Conservation (phyloP, 495 filamentous ascomycete species). For the Annulohypoxylon bovei region DNA sequence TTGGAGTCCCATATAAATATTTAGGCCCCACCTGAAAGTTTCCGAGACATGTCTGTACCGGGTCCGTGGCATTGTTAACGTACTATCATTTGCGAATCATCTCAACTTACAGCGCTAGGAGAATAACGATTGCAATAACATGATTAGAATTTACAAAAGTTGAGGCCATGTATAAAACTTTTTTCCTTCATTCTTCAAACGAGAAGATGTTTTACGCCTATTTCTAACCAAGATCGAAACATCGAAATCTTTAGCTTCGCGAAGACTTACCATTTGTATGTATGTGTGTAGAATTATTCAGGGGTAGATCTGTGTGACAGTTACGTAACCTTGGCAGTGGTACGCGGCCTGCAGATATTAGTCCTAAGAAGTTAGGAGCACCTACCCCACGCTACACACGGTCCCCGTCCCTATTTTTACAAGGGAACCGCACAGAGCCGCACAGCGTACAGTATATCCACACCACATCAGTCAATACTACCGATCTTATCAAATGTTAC, state of each 20-base stretch:
- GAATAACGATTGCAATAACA: too few relatives aligned
- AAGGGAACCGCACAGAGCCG: conserved; percentile 17
- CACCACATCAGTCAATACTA: not conserved
- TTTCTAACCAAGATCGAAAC: not conserved
- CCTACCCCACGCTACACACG: conserved; percentile 1
- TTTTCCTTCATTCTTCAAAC: not conserved
- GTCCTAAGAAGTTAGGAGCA: not conserved
- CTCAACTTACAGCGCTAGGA: not conserved
- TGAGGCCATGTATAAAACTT: not conserved
- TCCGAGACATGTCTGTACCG: not conserved
- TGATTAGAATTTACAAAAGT: not conserved
- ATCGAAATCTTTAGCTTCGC: not conserved
- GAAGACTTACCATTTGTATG: not conserved
- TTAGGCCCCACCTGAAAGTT: conserved; percentile 8
- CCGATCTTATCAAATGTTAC: conserved; percentile 8
- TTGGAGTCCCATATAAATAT: not conserved
- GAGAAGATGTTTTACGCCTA: not conserved
- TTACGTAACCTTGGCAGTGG: conserved; percentile 24
- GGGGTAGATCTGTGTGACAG: conserved; percentile 9
- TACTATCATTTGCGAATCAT: not conserved
- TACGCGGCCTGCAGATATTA: conserved; percentile 27
- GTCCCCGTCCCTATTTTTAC: not conserved
- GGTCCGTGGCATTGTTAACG: not conserved
- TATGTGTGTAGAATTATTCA: not conserved
- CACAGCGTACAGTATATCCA: conserved; percentile 5